Conservation (phyloP, 2,329 filamentous ascomycete species). For the Elsinoe ampelina region DNA sequence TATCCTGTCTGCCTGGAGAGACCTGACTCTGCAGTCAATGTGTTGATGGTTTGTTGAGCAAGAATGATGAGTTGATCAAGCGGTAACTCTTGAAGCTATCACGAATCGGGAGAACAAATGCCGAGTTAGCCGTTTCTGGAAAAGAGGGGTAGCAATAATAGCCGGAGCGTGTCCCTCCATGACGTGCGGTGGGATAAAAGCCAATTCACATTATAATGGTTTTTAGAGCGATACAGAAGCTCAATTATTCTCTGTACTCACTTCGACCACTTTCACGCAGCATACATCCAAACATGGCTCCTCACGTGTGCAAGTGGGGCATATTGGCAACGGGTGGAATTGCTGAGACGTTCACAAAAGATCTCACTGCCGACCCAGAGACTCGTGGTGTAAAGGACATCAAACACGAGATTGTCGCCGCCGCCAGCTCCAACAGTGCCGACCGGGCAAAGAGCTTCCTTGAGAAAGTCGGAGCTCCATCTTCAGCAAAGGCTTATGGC, state of each 20-base stretch:
- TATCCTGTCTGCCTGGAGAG: too few relatives aligned
- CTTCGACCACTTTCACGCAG: background rate
- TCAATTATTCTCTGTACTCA: too few relatives aligned
- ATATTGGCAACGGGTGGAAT: conserved; percentile 43
- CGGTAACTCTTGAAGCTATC: background rate
- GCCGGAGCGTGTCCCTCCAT: conserved; percentile 2
- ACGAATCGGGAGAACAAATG: background rate
- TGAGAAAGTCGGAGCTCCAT: conserved; percentile 57
- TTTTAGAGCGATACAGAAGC: background rate
- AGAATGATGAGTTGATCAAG: background rate
- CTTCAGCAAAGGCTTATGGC: conserved; percentile 62
- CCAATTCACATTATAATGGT: background rate
- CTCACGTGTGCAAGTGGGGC: conserved; percentile 25
- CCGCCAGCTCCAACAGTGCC: conserved; percentile 66
- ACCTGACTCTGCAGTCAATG: too few relatives aligned
- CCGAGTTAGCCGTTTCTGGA: background rate
- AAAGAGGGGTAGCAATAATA: background rate
- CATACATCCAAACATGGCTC: conserved; percentile 12
- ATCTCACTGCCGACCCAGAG: conserved; percentile 65
- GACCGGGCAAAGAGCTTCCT: conserved; percentile 65
- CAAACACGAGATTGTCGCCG: conserved; percentile 67
- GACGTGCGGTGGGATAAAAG: conserved; percentile 1
- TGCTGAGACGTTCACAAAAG: conserved; percentile 54
- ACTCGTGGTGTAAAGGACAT: conserved; percentile 62
- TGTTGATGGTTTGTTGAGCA: too few relatives aligned